Base-by-base conservation (phyloP, 352 stramenopile species). In the Phytophthora macrochlamydospora region DNA sequence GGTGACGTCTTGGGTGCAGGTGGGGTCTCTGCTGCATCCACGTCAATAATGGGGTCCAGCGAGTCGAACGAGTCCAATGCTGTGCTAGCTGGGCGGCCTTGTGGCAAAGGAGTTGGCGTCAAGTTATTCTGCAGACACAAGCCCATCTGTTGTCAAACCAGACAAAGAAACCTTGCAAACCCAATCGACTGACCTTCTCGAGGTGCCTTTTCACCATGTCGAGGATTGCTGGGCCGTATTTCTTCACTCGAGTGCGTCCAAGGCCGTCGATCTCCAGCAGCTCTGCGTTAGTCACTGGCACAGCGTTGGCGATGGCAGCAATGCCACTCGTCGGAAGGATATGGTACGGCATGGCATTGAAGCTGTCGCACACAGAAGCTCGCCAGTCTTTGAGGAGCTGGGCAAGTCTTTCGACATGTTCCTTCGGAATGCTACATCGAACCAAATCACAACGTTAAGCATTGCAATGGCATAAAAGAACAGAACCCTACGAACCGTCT, bases 321-420 rank as follows among this genome's bases (percentile, higher is more conserved):
- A 96, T 96, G 43, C 88, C 88, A 7, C 76, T 71, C 8, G 86
- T 96, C 2, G 88, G 81, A 29, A 96, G 67, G 52, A 96, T 96
- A 35, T 96, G 88, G 51, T 96, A 96, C 52, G 88, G 88, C 88
- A 96, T 96, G 37, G 90, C 69, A 54, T 93, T 92, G 37, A 89
- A 87, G 54, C 80, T 93, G 67, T 96, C 88, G 56, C 88, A 96
- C 11, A 94, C 86, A 49, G 77, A 93, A 28, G 86, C 88, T 51
- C 88, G 85, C 88, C 88, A 96, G 64, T 96, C 88, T 66, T 94
- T 94, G 11, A 96, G 71, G 18, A 96, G 58, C 48, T 94, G 88
- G 2, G 83, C 83, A 35, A 96, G 62, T 18, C 83, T 73, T 46
- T 93, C 83, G 12, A 89, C 85, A 50, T 96, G 85, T 8, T 78